Conservation (phyloP, 2,329 filamentous ascomycete genomes). For the Scopulariopsis brevicaulis region DNA sequence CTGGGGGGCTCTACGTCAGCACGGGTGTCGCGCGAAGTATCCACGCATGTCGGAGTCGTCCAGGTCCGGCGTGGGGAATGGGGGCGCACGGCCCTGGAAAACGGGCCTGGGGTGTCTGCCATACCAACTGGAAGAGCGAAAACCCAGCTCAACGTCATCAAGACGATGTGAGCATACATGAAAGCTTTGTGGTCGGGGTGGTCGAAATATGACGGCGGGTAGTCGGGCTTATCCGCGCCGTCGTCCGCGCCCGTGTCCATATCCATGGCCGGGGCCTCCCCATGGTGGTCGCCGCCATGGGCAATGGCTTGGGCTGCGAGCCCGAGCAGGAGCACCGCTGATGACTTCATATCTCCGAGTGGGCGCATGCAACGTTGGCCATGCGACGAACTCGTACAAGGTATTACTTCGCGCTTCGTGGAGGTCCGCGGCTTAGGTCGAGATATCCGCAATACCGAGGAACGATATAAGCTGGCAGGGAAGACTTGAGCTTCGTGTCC, state of each 20-base stretch:
- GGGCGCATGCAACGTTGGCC: background rate
- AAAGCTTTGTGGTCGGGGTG: constrained; percentile 37
- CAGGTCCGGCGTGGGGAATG: background rate
- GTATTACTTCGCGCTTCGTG: background rate
- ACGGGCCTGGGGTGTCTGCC: constrained; percentile 13
- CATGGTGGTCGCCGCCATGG: constrained; percentile 10
- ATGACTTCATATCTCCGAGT: background rate
- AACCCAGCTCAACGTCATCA: constrained; percentile 64
- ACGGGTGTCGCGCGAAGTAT: background rate
- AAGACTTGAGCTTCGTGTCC: no score
- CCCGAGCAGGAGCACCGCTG: background rate
- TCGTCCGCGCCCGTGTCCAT: constrained; percentile 6
- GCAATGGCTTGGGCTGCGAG: constrained; percentile 4
- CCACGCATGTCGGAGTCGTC: background rate
- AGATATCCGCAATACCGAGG: background rate
- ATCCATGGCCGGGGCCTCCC: constrained; percentile 5
- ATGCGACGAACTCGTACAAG: background rate
- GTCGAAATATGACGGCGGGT: constrained; percentile 47
- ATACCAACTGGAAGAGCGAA: constrained; percentile 62
- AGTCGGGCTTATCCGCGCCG: constrained; percentile 15
- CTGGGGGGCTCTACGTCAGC: constrained; percentile 26
- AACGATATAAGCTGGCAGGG: background rate
- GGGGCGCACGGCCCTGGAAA: background rate
- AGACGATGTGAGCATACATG: constrained; percentile 58
- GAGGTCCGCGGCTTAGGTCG: background rate